These are phyloP conservation scores for Tetrapyrgos nigripes DNA, from an alignment of 1,284 basidiomycete genomes.

Conservation along the genomic window DNA sequence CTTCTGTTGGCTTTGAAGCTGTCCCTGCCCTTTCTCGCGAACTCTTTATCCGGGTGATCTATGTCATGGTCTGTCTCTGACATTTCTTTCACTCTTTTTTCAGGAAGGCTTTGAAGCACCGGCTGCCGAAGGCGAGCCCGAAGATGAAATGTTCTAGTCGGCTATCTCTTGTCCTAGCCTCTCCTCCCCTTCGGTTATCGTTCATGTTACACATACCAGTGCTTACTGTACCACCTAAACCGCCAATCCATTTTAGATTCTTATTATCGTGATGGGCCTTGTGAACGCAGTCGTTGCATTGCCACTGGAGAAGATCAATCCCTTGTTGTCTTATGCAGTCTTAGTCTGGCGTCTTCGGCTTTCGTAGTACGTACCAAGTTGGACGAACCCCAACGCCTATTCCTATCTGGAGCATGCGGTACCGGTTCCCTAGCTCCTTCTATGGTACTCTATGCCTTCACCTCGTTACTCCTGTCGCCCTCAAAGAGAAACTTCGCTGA, in stretches of 20 bases:
- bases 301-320: too few relatives aligned
- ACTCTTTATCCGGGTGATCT: not conserved
- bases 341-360: too few relatives aligned
- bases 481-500: too few relatives aligned
- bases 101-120: slow-evolving; percentile 80
- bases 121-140: slow-evolving; percentile 52
- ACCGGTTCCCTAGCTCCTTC: too few relatives aligned
- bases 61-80: not conserved
- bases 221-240: not conserved
- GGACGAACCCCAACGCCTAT: too few relatives aligned
- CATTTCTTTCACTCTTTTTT: not conserved
- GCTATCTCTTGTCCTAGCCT: not conserved
- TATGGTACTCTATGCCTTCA: too few relatives aligned
- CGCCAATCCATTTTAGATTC: not conserved
- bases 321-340: too few relatives aligned
- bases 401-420: too few relatives aligned
- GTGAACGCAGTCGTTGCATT: too few relatives aligned
- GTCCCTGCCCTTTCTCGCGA: not conserved
- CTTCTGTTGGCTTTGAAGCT: not conserved
- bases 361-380: too few relatives aligned
- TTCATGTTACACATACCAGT: not conserved
- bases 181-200: not conserved
- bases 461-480: too few relatives aligned
- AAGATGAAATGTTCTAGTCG: slow-evolving; percentile 65
- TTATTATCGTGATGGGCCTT: too few relatives aligned